phyloP scores from a whole-genome alignment of 306 rosid species.

The Dryas octopetala region DNA sequence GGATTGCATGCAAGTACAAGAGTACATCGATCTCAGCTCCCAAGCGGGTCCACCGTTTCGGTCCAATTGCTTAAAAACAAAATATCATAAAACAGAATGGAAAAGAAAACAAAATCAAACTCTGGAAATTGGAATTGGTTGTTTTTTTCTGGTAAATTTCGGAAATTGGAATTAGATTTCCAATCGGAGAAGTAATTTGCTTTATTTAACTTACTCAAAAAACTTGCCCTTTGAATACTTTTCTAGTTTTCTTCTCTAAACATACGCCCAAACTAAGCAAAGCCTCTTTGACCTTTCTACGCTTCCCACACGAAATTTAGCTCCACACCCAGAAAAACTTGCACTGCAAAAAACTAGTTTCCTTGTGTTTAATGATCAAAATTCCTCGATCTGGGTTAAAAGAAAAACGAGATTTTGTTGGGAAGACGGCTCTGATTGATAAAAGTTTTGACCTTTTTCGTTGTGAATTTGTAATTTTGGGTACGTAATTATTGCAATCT shows the following conservation, averaged over 20 bases:
- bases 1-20: constrained; percentile 10
- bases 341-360: constrained; percentile 21
- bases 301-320: constrained; percentile 28
- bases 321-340: constrained; percentile 25
- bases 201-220: constrained; percentile 9
- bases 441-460: background rate
- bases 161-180: background rate
- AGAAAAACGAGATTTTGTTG: background rate
- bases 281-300: constrained; percentile 6
- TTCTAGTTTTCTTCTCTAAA: constrained; percentile 17
- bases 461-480: background rate
- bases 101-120: background rate
- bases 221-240: constrained; percentile 28
- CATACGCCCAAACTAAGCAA: background rate
- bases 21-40: background rate
- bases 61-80: background rate
- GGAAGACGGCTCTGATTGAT: background rate
- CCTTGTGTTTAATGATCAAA: background rate
- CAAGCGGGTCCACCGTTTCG: background rate
- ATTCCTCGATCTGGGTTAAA: constrained; percentile 39
- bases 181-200: background rate
- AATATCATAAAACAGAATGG: background rate
- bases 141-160: background rate
- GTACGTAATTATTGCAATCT: background rate
- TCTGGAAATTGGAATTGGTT: background rate